Evolutionary conservation across 768 basidiomycete genomes (phyloP), one percentile per base, ranked within the genome.

Genomic region (Mycena venus): DNA sequence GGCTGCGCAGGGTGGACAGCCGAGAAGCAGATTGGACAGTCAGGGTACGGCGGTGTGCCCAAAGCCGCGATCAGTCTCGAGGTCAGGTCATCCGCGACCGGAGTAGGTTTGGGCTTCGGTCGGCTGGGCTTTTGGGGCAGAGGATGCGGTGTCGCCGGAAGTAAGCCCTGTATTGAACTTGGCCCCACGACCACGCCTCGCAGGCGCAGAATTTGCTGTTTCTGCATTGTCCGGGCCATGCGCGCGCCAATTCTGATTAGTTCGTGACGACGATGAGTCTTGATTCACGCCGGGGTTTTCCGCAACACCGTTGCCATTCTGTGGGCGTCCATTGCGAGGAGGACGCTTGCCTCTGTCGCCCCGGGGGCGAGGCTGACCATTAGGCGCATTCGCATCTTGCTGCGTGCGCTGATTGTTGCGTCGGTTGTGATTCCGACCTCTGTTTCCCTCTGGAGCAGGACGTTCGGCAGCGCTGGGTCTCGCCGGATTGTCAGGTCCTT

Each of bases 21-120:
- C 38, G 89, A 90, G 82, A 97, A 97, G 81, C 98, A 99, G 76
- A 93, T 97, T 23, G 91, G 86, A 77, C 95, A 96, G 79, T 96
- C 95, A 0, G 91, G 89, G 74, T 90, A 94, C 3, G 96, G 95
- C 0, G 92, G 89, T 0, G 89, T 90, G 74, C 90, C 89, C 32
- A 97, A 86, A 7, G 88, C 88, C 29, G 88, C 89, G 21, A 88
- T 94, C 68, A 96, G 90, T 4, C 87, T 89, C 6, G 94, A 95
- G 0, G 95, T 94, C 40, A 96, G 89, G 79, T 95, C 95, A 74
- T 93, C 91, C 4, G 85, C 81, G 62, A 88, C 86, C 12, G 84
- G 79, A 11, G 73, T 74, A 1, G 70, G 8, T 42, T 76, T 65
- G 32, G 74, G 60, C 42, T 38, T 78, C 31, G 59, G 69, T 49